A percentile compares a stretch with the other conserved stretches of the same genome.
phyloP scores from a whole-genome alignment of 2,329 filamentous ascomycete species.

The Verticillium alfalfae region DNA sequence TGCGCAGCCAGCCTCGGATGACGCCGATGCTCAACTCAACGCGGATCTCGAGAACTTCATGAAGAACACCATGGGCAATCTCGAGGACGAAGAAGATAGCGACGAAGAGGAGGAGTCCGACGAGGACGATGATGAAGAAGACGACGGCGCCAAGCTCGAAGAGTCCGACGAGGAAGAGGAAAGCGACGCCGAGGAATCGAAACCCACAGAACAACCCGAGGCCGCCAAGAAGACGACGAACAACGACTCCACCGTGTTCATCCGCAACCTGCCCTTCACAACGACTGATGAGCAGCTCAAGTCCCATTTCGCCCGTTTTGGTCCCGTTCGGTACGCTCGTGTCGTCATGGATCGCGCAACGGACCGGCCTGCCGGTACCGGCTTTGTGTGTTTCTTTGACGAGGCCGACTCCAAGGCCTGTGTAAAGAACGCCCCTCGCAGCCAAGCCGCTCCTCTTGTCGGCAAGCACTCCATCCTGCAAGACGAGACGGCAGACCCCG shows the following conservation, averaged over 20 bases:
- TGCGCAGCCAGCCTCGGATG: slow-evolving; percentile 30
- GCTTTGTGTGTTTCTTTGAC: slow-evolving; percentile 89
- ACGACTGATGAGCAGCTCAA: slow-evolving; percentile 77
- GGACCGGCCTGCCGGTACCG: slow-evolving; percentile 83
- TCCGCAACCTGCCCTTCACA: slow-evolving; percentile 91
- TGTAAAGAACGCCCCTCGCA: slow-evolving; percentile 66
- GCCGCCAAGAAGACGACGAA: slow-evolving; percentile 41
- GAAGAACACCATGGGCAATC: slow-evolving; percentile 50
- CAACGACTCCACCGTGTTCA: slow-evolving; percentile 76
- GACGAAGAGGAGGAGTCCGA: slow-evolving; percentile 37
- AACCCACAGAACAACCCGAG: slow-evolving; percentile 14
- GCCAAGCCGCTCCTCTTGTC: slow-evolving; percentile 36
- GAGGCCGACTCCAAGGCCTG: slow-evolving; percentile 70
- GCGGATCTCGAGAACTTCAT: slow-evolving; percentile 50
- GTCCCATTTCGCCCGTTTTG: slow-evolving; percentile 83
- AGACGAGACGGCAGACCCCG: slow-evolving; percentile 74
- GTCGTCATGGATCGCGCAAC: slow-evolving; percentile 84
- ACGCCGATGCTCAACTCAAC: slow-evolving; percentile 37
- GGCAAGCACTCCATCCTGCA: slow-evolving; percentile 77
- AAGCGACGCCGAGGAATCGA: slow-evolving; percentile 29
- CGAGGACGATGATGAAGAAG: slow-evolving; percentile 35
- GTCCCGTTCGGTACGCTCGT: slow-evolving; percentile 81
- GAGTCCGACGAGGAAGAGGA: slow-evolving; percentile 26
- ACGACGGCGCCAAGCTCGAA: slow-evolving; percentile 20
- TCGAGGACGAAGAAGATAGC: slow-evolving; percentile 51